These are phyloP conservation scores for Erythrophleum fordii DNA, from an alignment of 306 rosid genomes.

Conservation along the genomic window DNA sequence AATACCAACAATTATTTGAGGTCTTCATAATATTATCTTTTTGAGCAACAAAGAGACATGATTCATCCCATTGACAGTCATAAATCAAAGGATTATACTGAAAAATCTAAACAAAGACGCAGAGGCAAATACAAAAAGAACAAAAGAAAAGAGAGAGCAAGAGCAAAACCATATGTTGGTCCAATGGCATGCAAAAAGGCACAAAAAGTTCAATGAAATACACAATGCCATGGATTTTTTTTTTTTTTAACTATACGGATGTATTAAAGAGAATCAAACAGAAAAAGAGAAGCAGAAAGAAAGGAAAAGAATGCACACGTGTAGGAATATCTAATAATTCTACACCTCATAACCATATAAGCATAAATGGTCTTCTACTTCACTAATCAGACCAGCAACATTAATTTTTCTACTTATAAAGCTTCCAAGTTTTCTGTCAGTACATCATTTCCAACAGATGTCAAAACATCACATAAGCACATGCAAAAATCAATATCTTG, in stretches of 20 bases:
- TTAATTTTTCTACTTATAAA: slow-evolving; percentile 7
- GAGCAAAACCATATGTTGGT: background rate
- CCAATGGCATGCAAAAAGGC: background rate
- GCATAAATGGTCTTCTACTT: background rate
- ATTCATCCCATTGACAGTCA: background rate
- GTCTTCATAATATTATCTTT: background rate
- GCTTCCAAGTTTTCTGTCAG: background rate
- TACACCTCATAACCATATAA: background rate
- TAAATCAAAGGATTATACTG: background rate
- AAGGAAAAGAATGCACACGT: background rate
- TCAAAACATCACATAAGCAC: background rate
- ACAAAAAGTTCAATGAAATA: background rate
- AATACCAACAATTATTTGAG: background rate
- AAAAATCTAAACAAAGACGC: background rate
- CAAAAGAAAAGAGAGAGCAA: too few relatives aligned
- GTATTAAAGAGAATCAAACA: background rate
- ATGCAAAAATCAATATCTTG: background rate
- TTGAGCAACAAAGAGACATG: slow-evolving; percentile 11
- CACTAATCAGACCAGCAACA: background rate
- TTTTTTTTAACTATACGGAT: too few relatives aligned
- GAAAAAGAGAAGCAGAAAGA: background rate
- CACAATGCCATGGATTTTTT: background rate
- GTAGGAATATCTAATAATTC: background rate
- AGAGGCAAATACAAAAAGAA: background rate
- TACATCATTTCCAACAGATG: background rate